Conservation (phyloP, 2,329 filamentous ascomycete genomes). For the Cladosporium sp. region DNA sequence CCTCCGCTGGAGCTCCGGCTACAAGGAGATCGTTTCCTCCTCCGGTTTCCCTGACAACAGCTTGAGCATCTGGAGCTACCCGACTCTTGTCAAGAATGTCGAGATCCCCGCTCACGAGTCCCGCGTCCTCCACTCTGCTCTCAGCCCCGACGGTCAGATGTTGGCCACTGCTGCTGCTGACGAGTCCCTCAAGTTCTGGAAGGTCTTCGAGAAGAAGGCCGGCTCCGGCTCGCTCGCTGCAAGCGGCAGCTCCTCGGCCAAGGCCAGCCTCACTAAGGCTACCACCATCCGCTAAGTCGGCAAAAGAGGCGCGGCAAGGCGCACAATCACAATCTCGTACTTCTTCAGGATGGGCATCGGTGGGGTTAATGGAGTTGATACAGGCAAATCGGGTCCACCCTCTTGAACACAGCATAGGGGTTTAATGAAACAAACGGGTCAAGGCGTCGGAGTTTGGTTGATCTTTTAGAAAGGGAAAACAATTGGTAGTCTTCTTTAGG, state of each 20-base stretch:
- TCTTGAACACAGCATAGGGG: not conserved
- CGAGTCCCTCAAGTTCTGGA: constrained; percentile 99
- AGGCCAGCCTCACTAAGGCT: constrained; percentile 78
- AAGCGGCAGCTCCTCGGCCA: constrained; percentile 69
- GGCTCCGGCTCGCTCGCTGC: constrained; percentile 62
- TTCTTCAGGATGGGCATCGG: not conserved
- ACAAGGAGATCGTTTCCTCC: constrained; percentile 96
- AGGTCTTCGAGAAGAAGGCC: constrained; percentile 98
- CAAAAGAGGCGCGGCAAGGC: not conserved
- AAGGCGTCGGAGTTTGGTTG: not conserved
- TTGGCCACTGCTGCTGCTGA: constrained; percentile 93
- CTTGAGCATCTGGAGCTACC: constrained; percentile 98
- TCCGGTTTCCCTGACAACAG: constrained; percentile 99
- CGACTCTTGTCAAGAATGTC: constrained; percentile 90
- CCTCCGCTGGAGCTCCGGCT: constrained; percentile 91
- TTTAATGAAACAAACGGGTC: not conserved
- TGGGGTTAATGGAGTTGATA: not conserved
- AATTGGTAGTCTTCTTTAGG: not conserved
- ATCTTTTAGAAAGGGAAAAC: constrained; percentile 1
- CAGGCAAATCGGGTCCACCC: not conserved
- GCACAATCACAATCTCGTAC: constrained; percentile 3
- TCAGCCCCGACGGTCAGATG: constrained; percentile 97
- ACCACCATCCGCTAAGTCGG: constrained; percentile 59
- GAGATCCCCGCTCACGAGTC: constrained; percentile 98
- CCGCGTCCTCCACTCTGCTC: constrained; percentile 89